Base-by-base conservation (phyloP, 495 filamentous ascomycete genomes). In the Penicillium pancosmium region DNA sequence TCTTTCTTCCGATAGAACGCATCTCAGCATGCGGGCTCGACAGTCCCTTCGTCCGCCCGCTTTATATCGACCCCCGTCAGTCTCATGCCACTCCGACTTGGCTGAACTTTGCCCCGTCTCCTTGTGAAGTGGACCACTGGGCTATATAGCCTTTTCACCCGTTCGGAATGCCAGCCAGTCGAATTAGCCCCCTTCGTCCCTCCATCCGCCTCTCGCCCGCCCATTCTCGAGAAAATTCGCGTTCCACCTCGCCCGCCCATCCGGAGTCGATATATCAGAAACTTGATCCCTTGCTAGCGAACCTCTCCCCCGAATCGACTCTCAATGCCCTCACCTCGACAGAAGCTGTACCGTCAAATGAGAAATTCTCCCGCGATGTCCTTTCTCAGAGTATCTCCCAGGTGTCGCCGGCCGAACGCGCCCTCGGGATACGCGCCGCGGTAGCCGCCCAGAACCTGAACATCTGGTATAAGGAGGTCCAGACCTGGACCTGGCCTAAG, bases 391-490 rank as follows among this genome's bases (percentile, higher is more conserved):
- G 87, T 63, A 85, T 92, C 61, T 87, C 86, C 33, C 75, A 82
- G 52, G 87, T 88, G 11, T 86, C 87, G 9, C 75, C 84, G 1
- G 77, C 82, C 10, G 88, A 92, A 71, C 82, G 87, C 65, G 84
- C 86, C 18, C 85, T 91, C 63, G 91, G 88, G 2, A 81, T 90
- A 54, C 80, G 87, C 63, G 90, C 89, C 13, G 90, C 91, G 10
- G 66, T 89, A 61, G 88, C 88, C 15, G 88, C 88, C 35, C 84
- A 90, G 64, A 88, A 86, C 56, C 81, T 97, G 56, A 78, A 82
- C 55, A 77, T 86, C 61, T 96, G 92, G 92, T 81, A 88, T 35
- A 81, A 84, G 43, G 92, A 97, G 73, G 76, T 97, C 13, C 80
- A 83, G 19, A 66, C 74, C 25, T 97, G 92, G 92, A 69, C 74